Base-by-base conservation (phyloP, 257 asterid species). In the Phtheirospermum japonicum region DNA sequence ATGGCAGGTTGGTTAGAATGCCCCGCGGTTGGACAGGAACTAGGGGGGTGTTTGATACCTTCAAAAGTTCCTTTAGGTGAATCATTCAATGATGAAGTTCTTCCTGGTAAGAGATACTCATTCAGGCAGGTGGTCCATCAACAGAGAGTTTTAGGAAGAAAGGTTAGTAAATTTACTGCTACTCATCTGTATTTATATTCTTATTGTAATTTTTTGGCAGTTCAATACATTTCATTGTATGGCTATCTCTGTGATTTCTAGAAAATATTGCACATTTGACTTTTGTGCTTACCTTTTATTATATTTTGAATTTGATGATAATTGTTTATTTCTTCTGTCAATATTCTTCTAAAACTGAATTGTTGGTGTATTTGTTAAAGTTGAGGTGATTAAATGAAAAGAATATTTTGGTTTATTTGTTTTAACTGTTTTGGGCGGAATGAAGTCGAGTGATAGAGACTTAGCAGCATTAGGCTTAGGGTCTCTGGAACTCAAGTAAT, bases 1-100 rank as follows among this genome's bases (percentile, higher is more conserved):
- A 7, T 65, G 74, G 75, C 80, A 93, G 99, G 99, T 68, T 93
- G 99, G 99, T 73, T 93, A 81, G 96, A 93, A 37, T 93, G 97
- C 73, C 96, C 97, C 39, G 74, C 87, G 19, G 58, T 30, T 73
- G 97, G 99, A 59, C 84, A 82, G 64, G 97, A 93, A 72, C 77
- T 85, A 69, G 76, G 82, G 37, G 76, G 82, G 37, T 66, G 75
- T 67, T 71, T 93, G 73, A 78, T 93, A 75, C 99, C 99, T 70
- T 93, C 99, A 64, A 93, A 93, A 72, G 99, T 90, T 62, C 99
- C 99, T 30, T 67, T 93, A 70, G 94, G 84, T 48, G 99, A 93
- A 78, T 45, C 87, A 37, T 93, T 83, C 79, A 87, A 87, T 71
- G 94, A 79, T 49, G 63, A 64, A 65, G 65, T 89, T 70, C 66